Evolutionary conservation across 192 early-diverging fungal genomes (phyloP).

Genomic region (Podila verticillata): DNA sequence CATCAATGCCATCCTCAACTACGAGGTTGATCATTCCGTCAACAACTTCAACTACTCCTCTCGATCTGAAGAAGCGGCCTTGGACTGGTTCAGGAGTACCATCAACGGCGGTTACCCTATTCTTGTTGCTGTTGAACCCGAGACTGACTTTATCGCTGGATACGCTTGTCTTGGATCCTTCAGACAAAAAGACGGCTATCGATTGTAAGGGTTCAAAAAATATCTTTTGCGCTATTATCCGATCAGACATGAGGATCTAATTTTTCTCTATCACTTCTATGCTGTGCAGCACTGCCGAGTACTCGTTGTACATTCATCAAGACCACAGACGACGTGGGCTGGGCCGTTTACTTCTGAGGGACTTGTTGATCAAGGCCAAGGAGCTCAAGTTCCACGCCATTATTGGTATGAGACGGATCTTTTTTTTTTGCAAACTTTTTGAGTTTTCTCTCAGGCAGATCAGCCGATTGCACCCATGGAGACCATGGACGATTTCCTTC

Average conservation of each 20-base stretch:
- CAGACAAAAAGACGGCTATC: slow-evolving; percentile 45
- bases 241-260: slow-evolving; percentile 12
- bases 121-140: slow-evolving; percentile 52
- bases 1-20: slow-evolving; percentile 61
- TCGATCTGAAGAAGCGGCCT: slow-evolving; percentile 48
- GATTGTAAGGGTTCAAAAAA: slow-evolving; percentile 22
- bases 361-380: slow-evolving; percentile 53
- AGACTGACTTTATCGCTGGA: slow-evolving; percentile 31
- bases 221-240: slow-evolving; percentile 4
- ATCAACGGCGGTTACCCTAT: slow-evolving; percentile 56
- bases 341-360: slow-evolving; percentile 44
- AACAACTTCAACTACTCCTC: slow-evolving; percentile 55
- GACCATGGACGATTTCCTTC: no score
- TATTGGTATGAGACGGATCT: slow-evolving; percentile 51
- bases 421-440: neutral
- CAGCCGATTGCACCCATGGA: no score
- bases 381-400: slow-evolving; percentile 53
- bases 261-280: neutral
- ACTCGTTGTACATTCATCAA: slow-evolving; percentile 61
- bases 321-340: slow-evolving; percentile 58
- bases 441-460: neutral
- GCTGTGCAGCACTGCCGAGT: slow-evolving; percentile 54
- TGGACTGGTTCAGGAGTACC: slow-evolving; percentile 52
- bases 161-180: slow-evolving; percentile 41
- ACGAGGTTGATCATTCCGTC: slow-evolving; percentile 53